Evolutionary conservation across 768 basidiomycete species (phyloP).

Genomic region (Trametes cubensis): DNA sequence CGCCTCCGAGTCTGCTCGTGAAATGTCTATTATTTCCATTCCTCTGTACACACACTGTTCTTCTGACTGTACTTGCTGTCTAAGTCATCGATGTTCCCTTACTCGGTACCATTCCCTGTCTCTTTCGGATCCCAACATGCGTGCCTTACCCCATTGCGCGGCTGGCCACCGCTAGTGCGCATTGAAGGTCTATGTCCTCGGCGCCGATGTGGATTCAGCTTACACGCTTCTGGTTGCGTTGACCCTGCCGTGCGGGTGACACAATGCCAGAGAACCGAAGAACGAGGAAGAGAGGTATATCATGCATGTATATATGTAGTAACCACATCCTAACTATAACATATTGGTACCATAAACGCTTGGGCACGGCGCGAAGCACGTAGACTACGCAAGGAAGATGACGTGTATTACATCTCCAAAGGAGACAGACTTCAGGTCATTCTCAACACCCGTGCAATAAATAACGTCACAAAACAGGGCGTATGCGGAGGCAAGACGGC

Average conservation of each 20-base stretch:
- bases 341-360: constrained; percentile 16
- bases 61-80: constrained; percentile 12
- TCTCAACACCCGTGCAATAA: constrained; percentile 10
- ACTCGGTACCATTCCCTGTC: neutral
- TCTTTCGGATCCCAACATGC: neutral
- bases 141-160: no score
- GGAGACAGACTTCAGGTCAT: neutral
- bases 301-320: constrained; percentile 1
- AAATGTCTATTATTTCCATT: constrained; percentile 10
- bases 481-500: neutral
- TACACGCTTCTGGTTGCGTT: neutral
- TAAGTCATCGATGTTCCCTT: neutral
- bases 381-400: neutral
- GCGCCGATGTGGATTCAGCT: no score
- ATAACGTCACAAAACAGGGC: constrained; percentile 8
- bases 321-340: constrained; percentile 17
- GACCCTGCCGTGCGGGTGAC: neutral
- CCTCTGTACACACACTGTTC: constrained; percentile 9
- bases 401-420: neutral
- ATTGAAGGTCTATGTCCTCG: no score
- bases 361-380: neutral
- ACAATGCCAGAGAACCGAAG: neutral
- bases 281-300: constrained; percentile 1
- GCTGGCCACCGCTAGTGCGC: no score
- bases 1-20: neutral